phyloP scores from a whole-genome alignment of 345 rosid species.

The Eucalyptus cladocalyx region DNA sequence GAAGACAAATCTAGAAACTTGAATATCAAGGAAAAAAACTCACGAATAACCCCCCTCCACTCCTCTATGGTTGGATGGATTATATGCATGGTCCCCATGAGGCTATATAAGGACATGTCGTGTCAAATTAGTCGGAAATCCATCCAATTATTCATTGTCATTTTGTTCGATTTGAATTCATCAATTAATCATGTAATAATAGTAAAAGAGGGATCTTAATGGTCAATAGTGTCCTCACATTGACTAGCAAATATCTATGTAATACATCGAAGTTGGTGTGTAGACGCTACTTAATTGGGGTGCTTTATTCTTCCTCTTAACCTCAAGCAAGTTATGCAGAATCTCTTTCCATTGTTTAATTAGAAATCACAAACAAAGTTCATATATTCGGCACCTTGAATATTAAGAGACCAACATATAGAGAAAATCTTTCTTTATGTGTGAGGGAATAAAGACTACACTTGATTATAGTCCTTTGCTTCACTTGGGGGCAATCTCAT shows the following conservation, averaged over 20 bases:
- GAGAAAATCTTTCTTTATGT: neutral
- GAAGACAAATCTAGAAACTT: no score
- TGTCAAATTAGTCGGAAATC: neutral
- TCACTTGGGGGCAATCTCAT: neutral
- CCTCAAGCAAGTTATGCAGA: neutral
- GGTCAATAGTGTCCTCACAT: neutral
- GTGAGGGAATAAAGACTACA: neutral
- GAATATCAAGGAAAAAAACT: no score
- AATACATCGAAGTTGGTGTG: neutral
- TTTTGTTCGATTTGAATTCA: neutral
- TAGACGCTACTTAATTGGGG: neutral
- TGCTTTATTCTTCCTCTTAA: neutral
- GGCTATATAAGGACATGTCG: neutral
- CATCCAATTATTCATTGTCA: neutral
- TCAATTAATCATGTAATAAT: neutral
- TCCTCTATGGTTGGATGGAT: neutral
- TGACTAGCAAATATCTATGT: neutral
- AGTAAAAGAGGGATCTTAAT: neutral
- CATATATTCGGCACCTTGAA: rapidly evolving
- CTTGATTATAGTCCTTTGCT: neutral
- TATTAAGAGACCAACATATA: neutral
- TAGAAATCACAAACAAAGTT: neutral
- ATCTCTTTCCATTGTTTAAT: neutral
- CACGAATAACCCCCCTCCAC: neutral
- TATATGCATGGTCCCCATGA: neutral